phyloP scores from a whole-genome alignment of 2,329 filamentous ascomycete species.

The Colletotrichum higginsianum region DNA sequence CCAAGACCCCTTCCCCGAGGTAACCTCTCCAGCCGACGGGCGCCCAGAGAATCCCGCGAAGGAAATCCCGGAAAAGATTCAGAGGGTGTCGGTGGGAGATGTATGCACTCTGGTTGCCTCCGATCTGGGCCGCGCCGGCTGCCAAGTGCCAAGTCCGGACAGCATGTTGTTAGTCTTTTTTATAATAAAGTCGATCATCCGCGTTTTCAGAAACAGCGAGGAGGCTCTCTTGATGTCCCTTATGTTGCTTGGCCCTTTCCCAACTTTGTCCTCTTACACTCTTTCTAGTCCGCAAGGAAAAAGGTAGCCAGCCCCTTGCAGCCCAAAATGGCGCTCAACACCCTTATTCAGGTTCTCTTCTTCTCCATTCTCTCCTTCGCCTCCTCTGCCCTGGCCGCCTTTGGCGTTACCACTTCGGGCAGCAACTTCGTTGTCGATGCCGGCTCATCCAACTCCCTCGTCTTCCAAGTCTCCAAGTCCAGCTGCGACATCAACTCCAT shows the following conservation, averaged over 20 bases:
- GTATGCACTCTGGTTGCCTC: not conserved
- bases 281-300: constrained; percentile 21
- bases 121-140: not conserved
- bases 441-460: constrained; percentile 63
- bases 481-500: constrained; percentile 77
- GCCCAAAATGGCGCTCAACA: constrained; percentile 35
- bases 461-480: constrained; percentile 65
- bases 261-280: constrained; percentile 4
- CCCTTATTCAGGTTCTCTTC: constrained; percentile 36
- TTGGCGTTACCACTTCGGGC: constrained; percentile 58
- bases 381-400: constrained; percentile 55
- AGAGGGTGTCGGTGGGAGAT: not conserved
- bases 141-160: constrained; percentile 23
- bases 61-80: not conserved
- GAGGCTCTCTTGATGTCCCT: constrained; percentile 10
- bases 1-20: constrained; percentile 15
- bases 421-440: constrained; percentile 63
- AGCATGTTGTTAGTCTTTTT: not conserved
- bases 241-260: constrained; percentile 17
- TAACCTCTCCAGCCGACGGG: constrained; percentile 21
- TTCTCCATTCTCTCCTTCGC: constrained; percentile 48
- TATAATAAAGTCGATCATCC: constrained; percentile 25
- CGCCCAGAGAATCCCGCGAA: constrained; percentile 24
- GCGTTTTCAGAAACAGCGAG: not conserved
- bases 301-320: constrained; percentile 4